A percentile compares a stretch with the other conserved stretches of the same genome.
Evolutionary conservation across 768 basidiomycete species (phyloP).

Genomic region (Auricularia cornea): DNA sequence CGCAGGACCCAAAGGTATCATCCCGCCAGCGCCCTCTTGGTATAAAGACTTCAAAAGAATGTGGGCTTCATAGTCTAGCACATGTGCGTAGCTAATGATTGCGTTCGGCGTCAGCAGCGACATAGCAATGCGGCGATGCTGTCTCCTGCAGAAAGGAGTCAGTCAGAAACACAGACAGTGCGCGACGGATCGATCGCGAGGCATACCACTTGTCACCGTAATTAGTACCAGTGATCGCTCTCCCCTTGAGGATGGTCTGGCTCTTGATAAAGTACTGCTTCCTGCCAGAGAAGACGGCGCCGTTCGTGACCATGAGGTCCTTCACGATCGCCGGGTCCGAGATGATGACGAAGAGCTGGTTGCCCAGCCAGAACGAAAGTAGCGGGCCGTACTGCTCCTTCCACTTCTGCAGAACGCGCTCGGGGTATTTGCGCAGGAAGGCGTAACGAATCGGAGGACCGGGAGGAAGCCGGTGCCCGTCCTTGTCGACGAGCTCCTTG

Average conservation of each 20-base stretch:
- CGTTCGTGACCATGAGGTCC: constrained; percentile 38
- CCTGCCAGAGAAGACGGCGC: constrained; percentile 37
- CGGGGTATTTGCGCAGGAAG: constrained; percentile 35
- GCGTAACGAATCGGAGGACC: no score
- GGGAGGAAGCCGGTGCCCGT: no score
- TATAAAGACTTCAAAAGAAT: constrained; percentile 32
- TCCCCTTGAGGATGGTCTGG: constrained; percentile 35
- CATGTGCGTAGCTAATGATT: constrained; percentile 27
- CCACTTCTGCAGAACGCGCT: constrained; percentile 35
- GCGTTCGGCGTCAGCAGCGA: constrained; percentile 26
- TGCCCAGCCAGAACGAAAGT: constrained; percentile 40
- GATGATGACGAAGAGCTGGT: constrained; percentile 40
- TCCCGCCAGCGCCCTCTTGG: constrained; percentile 24
- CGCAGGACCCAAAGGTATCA: constrained; percentile 29
- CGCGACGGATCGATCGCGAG: background rate
- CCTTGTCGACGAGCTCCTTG: no score
- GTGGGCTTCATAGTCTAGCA: constrained; percentile 32
- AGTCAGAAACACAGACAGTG: background rate
- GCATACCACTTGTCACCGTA: constrained; percentile 36
- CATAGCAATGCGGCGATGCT: constrained; percentile 34
- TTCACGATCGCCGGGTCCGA: constrained; percentile 36
- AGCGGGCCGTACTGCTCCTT: constrained; percentile 35
- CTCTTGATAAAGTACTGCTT: constrained; percentile 38
- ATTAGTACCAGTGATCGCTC: constrained; percentile 36
- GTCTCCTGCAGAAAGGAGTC: constrained; percentile 21